Conservation (phyloP, 2,329 filamentous ascomycete genomes). For the Aspergillus sp. region DNA sequence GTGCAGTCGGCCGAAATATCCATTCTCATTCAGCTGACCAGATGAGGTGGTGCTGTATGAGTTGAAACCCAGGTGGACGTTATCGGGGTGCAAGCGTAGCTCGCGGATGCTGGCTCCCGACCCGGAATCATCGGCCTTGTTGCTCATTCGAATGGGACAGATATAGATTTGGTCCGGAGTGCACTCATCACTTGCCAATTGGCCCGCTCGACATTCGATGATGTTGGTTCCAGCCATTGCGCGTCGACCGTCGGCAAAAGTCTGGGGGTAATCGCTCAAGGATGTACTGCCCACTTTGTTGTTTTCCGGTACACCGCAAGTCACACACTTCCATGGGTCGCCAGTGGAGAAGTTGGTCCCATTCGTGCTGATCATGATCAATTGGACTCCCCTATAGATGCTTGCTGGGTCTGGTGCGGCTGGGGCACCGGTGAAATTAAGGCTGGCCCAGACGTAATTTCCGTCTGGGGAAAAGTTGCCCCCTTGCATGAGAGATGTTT, state of each 20-base stretch:
- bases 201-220: slow-evolving; percentile 41
- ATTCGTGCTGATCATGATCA: slow-evolving; percentile 49
- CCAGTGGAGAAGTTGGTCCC: slow-evolving; percentile 47
- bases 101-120: slow-evolving; percentile 43
- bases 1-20: slow-evolving; percentile 42
- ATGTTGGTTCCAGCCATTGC: slow-evolving; percentile 32
- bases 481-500: slow-evolving; percentile 26
- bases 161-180: slow-evolving; percentile 41
- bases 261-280: slow-evolving; percentile 46
- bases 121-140: slow-evolving; percentile 31
- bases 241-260: slow-evolving; percentile 44
- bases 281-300: slow-evolving; percentile 31
- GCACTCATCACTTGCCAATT: slow-evolving; percentile 41
- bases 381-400: slow-evolving; percentile 46
- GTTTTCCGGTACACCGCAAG: slow-evolving; percentile 43
- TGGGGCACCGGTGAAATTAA: slow-evolving; percentile 49
- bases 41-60: slow-evolving; percentile 31
- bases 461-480: slow-evolving; percentile 47
- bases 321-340: slow-evolving; percentile 53
- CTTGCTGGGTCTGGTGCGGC: slow-evolving; percentile 42
- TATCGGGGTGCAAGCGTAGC: slow-evolving; percentile 50
- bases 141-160: slow-evolving; percentile 46
- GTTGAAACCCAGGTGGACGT: slow-evolving; percentile 48
- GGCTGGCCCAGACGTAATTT: slow-evolving; percentile 45
- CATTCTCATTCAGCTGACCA: slow-evolving; percentile 28